Evolutionary conservation across 2,329 filamentous ascomycete genomes (phyloP).

Genomic region (Gliomastix tumulicola): DNA sequence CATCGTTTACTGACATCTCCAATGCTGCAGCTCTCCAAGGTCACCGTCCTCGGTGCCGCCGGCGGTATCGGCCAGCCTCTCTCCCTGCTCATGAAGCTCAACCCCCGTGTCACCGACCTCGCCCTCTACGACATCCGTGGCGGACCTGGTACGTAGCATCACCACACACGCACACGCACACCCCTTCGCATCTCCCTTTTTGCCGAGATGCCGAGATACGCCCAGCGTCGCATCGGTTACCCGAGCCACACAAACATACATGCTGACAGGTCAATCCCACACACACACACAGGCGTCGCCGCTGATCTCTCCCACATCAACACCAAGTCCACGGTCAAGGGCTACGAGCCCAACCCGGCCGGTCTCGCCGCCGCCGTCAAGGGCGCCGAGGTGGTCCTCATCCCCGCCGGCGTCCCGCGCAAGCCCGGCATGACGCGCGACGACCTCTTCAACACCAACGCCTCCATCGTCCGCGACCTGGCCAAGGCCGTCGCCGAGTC

Average conservation of each 20-base stretch:
- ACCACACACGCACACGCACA: too few species aligned
- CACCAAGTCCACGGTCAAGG: slow-evolving; percentile 91
- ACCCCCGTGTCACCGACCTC: slow-evolving; percentile 88
- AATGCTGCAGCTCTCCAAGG: slow-evolving; percentile 75
- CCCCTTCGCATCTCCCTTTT: slow-evolving; percentile 1
- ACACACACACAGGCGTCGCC: slow-evolving; percentile 79
- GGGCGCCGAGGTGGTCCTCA: slow-evolving; percentile 89
- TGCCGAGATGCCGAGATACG: not conserved
- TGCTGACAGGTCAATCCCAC: too few species aligned
- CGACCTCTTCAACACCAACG: slow-evolving; percentile 99
- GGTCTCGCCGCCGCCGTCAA: slow-evolving; percentile 76
- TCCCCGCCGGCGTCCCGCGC: slow-evolving; percentile 96
- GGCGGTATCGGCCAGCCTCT: slow-evolving; percentile 98
- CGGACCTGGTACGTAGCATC: slow-evolving; percentile 68
- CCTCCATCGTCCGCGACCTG: slow-evolving; percentile 96
- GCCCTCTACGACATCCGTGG: slow-evolving; percentile 97
- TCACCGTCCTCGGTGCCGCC: slow-evolving; percentile 91
- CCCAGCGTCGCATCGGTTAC: not conserved
- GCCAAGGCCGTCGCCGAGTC: slow-evolving; percentile 90
- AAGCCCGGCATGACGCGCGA: slow-evolving; percentile 99
- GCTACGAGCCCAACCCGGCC: slow-evolving; percentile 71
- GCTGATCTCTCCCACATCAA: slow-evolving; percentile 99
- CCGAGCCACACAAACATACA: slow-evolving; percentile 11
- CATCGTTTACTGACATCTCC: slow-evolving; percentile 11
- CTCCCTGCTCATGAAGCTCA: slow-evolving; percentile 97